phyloP scores from a whole-genome alignment of 495 filamentous ascomycete genomes.

The Aspergillus bridgeri region DNA sequence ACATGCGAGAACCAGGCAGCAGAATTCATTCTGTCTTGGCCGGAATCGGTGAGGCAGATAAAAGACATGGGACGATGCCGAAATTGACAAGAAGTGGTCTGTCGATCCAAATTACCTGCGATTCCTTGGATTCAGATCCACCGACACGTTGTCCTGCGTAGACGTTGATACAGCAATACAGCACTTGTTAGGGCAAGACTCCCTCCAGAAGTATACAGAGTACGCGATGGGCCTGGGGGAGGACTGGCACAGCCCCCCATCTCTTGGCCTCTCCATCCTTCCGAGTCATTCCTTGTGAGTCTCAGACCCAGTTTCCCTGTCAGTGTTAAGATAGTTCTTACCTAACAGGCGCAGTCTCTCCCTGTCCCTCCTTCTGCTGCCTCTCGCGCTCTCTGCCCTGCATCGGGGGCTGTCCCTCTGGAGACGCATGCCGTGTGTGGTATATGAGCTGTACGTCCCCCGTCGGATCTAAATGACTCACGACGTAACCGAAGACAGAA shows the following conservation, averaged over 20 bases:
- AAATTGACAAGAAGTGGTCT: too few relatives aligned
- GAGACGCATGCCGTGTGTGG: neutral
- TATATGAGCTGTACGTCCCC: neutral
- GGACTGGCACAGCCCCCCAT: neutral
- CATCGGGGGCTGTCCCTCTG: neutral
- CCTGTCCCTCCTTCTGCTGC: neutral
- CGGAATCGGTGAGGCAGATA: neutral
- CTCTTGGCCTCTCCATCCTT: neutral
- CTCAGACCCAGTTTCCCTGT: too few relatives aligned
- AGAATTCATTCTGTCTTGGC: neutral
- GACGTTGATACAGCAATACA: too few relatives aligned
- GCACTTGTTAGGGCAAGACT: neutral
- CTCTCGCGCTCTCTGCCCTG: neutral
- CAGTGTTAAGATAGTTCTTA: too few relatives aligned
- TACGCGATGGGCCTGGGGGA: neutral
- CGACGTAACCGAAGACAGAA: neutral
- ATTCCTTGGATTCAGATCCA: too few relatives aligned
- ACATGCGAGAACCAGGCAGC: neutral
- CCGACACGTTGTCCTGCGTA: too few relatives aligned
- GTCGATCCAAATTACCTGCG: too few relatives aligned
- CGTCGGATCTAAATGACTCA: neutral
- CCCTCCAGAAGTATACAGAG: neutral
- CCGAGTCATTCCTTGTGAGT: neutral
- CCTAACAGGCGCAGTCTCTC: too few relatives aligned
- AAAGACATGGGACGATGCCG: neutral